These are phyloP conservation scores for Elongisporangium senticosum DNA, from an alignment of 352 stramenopile species.

Conservation along the genomic window DNA sequence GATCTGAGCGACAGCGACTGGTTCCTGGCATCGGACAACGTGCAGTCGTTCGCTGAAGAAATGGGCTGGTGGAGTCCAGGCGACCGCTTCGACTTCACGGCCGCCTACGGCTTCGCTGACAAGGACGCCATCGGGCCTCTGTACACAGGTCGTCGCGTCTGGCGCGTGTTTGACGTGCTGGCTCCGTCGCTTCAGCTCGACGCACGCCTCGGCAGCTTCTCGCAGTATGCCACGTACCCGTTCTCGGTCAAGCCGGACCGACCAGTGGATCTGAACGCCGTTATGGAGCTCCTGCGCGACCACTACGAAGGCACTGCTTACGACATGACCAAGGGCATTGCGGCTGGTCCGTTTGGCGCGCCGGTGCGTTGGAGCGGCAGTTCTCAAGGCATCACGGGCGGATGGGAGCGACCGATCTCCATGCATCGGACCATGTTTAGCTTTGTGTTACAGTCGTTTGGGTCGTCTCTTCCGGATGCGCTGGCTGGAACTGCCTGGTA, in stretches of 20 bases:
- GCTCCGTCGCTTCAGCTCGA: slow-evolving; percentile 75
- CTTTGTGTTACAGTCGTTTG: slow-evolving; percentile 65
- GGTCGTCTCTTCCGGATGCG: slow-evolving; percentile 23
- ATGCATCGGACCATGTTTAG: slow-evolving; percentile 86
- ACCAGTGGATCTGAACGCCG: slow-evolving; percentile 44
- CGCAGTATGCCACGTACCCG: slow-evolving; percentile 77
- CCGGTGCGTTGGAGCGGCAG: slow-evolving; percentile 79
- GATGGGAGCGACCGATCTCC: slow-evolving; percentile 88
- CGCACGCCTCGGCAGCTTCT: slow-evolving; percentile 49
- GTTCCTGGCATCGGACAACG: slow-evolving; percentile 87
- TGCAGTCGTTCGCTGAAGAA: slow-evolving; percentile 76
- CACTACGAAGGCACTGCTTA: slow-evolving; percentile 90
- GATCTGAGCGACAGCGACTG: slow-evolving; percentile 65
- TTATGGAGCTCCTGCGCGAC: slow-evolving; percentile 85
- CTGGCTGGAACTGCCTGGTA: slow-evolving; percentile 65
- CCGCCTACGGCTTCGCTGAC: slow-evolving; percentile 58
- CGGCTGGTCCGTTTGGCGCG: slow-evolving; percentile 86
- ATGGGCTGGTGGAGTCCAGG: slow-evolving; percentile 83
- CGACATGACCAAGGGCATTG: slow-evolving; percentile 79
- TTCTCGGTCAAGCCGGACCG: slow-evolving; percentile 84
- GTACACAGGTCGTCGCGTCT: slow-evolving; percentile 82
- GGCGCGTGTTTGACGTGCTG: slow-evolving; percentile 81
- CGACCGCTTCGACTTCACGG: slow-evolving; percentile 65
- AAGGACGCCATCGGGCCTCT: slow-evolving; percentile 54
- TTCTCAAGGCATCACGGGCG: slow-evolving; percentile 41